A percentile compares a stretch with the other conserved stretches of the same genome.
Conservation (phyloP, 2,329 filamentous ascomycete species). For the Aspergillus fumigatiaffinis region DNA sequence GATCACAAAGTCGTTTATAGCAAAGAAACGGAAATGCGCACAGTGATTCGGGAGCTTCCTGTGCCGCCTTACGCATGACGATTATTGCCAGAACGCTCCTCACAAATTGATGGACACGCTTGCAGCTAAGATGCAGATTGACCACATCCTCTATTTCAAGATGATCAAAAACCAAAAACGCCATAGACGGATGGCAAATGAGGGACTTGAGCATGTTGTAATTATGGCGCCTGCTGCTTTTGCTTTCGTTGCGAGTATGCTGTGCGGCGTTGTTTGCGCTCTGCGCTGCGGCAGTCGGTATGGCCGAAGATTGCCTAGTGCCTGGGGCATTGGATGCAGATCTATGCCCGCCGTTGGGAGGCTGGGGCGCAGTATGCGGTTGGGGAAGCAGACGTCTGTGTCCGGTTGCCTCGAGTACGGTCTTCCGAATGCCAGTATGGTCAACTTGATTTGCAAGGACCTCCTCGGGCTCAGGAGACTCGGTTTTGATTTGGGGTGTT, state of each 20-base stretch:
- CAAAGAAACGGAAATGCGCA: slow-evolving; percentile 58
- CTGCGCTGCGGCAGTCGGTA: background rate
- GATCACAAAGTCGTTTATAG: slow-evolving; percentile 55
- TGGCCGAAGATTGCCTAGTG: background rate
- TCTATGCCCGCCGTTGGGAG: background rate
- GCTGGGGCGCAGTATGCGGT: background rate
- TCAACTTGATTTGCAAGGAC: background rate
- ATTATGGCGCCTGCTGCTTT: background rate
- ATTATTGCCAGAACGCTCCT: slow-evolving; percentile 58
- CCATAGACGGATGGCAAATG: slow-evolving; percentile 43
- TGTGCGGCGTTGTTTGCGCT: background rate
- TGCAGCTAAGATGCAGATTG: slow-evolving; percentile 62
- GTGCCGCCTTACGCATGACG: slow-evolving; percentile 53
- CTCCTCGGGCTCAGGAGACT: background rate
- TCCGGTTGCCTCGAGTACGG: background rate
- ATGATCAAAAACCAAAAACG: slow-evolving; percentile 52
- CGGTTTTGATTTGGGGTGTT: background rate
- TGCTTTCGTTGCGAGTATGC: background rate
- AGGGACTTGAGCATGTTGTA: slow-evolving; percentile 14
- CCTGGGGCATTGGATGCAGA: background rate
- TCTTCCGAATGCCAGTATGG: background rate
- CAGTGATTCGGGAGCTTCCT: slow-evolving; percentile 54
- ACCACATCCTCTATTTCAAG: slow-evolving; percentile 57
- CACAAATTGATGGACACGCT: slow-evolving; percentile 58
- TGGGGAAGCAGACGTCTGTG: background rate